Evolutionary conservation across 1,284 basidiomycete genomes (phyloP), one percentile per base, ranked within the genome.

Genomic region (Leucoagaricus sp.): DNA sequence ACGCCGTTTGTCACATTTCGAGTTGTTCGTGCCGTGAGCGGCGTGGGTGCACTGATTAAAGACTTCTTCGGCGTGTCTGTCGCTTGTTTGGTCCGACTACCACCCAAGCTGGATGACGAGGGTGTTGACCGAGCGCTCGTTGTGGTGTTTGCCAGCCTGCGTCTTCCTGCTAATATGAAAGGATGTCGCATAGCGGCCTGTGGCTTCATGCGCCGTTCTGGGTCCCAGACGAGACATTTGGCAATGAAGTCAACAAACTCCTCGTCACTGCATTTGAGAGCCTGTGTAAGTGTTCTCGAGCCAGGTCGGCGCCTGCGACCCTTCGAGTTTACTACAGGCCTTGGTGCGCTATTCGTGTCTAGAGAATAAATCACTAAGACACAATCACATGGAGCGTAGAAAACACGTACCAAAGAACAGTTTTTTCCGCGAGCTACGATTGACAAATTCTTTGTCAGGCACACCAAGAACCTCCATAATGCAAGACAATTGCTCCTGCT

Each of bases 391-490:
- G 9, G 15, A 34, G 19, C 21, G 31, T 48, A 17, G 28, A 57
- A 50, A 31, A 46, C 34, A 29, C 86, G 59, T 71, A 94, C 93
- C 95, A 70, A 99, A 99, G 76, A 99, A 99, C 45, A 98, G 78
- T 67, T 96, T 93, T 71, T 94, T 93, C 57, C 97, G 85, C 26
- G 94, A 94, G 67, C 95, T 96, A 58, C 90, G 88, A 68, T 98
- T 96, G 64, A 99, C 80, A 64, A 98, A 87, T 63, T 98, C 93
- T 70, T 93, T 92, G 63, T 99, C 97, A 0, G 97, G 97, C 31
- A 95, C 78, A 12, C 97, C 97, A 41, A 99, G 85, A 6, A 99
- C 91, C 72, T 99, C 97, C 96, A 99, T 99, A 73, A 99, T 99
- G 72, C 97, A 99, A 4, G 96, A 93, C 59, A 99, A 76, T 68